phyloP scores from a whole-genome alignment of 163 green algal genomes.

The Trebouxia gelatinosa region DNA sequence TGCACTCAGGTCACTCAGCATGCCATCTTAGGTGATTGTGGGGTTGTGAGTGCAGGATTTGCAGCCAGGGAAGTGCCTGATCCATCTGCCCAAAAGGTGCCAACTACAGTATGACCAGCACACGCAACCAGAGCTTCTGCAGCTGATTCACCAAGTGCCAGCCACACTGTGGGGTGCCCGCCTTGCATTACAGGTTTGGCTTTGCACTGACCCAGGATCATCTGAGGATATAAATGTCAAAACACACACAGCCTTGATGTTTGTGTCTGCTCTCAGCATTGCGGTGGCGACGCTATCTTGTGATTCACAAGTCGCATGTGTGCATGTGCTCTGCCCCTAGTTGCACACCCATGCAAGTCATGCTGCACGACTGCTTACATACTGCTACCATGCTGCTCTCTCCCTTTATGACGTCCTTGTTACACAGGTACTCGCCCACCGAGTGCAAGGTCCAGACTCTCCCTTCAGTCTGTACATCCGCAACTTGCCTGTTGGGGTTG shows the following conservation, averaged over 20 bases:
- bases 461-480: constrained; percentile 69
- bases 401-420: background rate
- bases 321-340: too few relatives aligned
- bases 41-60: constrained; percentile 29
- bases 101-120: constrained; percentile 47
- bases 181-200: constrained; percentile 62
- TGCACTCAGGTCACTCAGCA: too few relatives aligned
- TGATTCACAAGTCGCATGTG: too few relatives aligned
- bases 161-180: constrained; percentile 73
- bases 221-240: too few relatives aligned
- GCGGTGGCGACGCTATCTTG: too few relatives aligned
- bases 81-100: constrained; percentile 39
- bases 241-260: too few relatives aligned
- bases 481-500: constrained; percentile 63
- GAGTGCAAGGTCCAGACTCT: constrained; percentile 47
- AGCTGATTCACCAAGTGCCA: constrained; percentile 48
- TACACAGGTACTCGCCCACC: constrained; percentile 54
- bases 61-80: constrained; percentile 26
- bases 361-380: background rate
- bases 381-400: constrained; percentile 4
- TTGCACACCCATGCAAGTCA: too few relatives aligned
- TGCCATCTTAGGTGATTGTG: too few relatives aligned
- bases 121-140: constrained; percentile 37
- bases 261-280: too few relatives aligned
- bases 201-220: too few relatives aligned